These are phyloP conservation scores for Grosmannia clavigera DNA, from an alignment of 2,329 filamentous ascomycete genomes.

Conservation along the genomic window DNA sequence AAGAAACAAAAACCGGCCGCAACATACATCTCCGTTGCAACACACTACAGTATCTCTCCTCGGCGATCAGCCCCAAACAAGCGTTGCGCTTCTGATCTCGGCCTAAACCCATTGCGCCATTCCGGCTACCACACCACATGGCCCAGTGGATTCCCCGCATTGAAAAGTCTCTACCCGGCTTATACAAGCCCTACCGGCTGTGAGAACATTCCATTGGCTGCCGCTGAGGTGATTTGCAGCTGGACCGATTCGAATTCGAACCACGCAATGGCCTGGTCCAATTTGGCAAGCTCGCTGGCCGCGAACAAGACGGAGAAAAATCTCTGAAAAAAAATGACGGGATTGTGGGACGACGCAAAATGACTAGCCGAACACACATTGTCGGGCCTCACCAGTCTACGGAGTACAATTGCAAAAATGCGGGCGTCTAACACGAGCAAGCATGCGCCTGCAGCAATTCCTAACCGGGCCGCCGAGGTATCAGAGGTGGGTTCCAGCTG, in stretches of 20 bases:
- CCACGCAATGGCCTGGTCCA: background rate
- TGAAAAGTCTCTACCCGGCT: background rate
- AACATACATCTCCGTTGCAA: no score
- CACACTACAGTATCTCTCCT: no score
- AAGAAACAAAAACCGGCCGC: no score
- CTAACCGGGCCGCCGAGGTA: slow-evolving; percentile 18
- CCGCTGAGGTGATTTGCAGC: background rate
- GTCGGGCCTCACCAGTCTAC: background rate
- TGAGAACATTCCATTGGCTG: background rate
- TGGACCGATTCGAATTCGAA: background rate
- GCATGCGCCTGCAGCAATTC: background rate
- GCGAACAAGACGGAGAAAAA: background rate
- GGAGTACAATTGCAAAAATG: background rate
- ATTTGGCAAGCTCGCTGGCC: background rate
- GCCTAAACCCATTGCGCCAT: background rate
- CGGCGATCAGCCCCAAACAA: no score
- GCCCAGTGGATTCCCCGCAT: background rate
- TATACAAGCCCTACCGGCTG: background rate
- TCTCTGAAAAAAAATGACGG: background rate
- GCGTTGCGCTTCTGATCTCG: background rate
- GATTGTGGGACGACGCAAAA: background rate
- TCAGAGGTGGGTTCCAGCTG: slow-evolving; percentile 15
- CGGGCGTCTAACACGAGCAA: background rate
- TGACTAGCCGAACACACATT: background rate
- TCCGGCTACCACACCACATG: background rate